Conservation (phyloP, 148 eudicot species). For the Limonium bicolor region DNA sequence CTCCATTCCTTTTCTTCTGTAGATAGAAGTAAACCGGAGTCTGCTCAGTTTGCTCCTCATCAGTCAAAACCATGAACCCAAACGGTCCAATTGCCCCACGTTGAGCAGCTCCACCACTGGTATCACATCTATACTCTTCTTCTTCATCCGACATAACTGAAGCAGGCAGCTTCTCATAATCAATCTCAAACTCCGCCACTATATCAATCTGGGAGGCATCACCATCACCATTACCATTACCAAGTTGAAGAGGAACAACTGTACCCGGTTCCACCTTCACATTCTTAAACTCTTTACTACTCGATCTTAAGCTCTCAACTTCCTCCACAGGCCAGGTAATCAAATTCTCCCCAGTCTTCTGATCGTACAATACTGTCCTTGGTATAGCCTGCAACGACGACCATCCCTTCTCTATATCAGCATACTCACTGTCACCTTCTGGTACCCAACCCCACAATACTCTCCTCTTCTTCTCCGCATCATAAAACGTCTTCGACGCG, state of each 20-base stretch:
- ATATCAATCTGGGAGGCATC: constrained; percentile 38
- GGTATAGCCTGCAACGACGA: constrained; percentile 60
- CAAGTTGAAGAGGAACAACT: constrained; percentile 30
- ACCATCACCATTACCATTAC: constrained; percentile 24
- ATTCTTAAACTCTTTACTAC: constrained; percentile 17
- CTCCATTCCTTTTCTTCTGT: constrained; percentile 23
- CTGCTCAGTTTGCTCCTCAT: constrained; percentile 22
- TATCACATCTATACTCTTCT: constrained; percentile 28
- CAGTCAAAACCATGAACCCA: constrained; percentile 34
- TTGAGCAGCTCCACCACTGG: constrained; percentile 30
- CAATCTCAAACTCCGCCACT: constrained; percentile 41
- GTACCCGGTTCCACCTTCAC: constrained; percentile 28
- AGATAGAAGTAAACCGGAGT: constrained; percentile 66
- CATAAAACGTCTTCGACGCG: constrained; percentile 77
- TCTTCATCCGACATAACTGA: constrained; percentile 15
- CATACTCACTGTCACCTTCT: constrained; percentile 42
- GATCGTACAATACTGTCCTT: constrained; percentile 34
- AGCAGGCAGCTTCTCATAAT: constrained; percentile 20
- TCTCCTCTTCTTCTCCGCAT: constrained; percentile 41
- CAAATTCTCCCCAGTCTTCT: constrained; percentile 32
- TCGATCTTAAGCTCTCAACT: constrained; percentile 28
- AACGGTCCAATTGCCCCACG: constrained; percentile 74
- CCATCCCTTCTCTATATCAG: constrained; percentile 68
- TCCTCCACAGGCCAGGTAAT: constrained; percentile 57
- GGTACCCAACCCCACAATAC: constrained; percentile 70